Base-by-base conservation (phyloP, 176 grass and related monocot species). In the Cymbopogon citratus region DNA sequence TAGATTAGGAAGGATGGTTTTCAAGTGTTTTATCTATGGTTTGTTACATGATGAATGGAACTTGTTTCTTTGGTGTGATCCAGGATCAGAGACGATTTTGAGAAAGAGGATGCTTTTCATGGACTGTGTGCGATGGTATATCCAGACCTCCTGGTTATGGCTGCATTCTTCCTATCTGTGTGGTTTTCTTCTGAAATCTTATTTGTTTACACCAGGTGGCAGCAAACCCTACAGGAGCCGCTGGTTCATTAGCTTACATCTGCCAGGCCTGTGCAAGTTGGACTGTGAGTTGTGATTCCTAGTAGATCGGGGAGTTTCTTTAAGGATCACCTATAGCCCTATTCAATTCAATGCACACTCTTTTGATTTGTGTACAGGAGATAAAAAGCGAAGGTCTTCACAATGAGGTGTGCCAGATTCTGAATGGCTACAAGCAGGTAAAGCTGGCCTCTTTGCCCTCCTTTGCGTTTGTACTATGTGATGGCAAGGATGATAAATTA, bases 401-500 rank as follows among this genome's bases (percentile, higher is more conserved):
- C 79, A 80, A 85, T 12, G 96, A 98, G 86, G 92, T 95, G 43
- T 83, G 87, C 89, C 92, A 91, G 79, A 94, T 98, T 86, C 73
- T 98, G 82, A 89, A 89, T 74, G 96, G 90, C 43, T 98, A 98
- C 71, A 98, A 98, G 83, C 92, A 98, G 96, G 96, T 98, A 95
- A 25, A 36, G 11, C 18, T 41, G 6, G 38, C 61, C 9, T 62
- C 71, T 4, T 68, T 12, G 12, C 19, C 16, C 1, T 9, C 5
- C 14, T 52, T 63, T 60, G 3, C 5, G 1, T 13, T 65, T 73
- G 11, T 2, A 19, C 25, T 26, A 15, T 66, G 19, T 11, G 19
- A 28, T 3, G 60, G 33, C 15, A 33, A 69, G 7, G 29, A 18
- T 1, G 48, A 48, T 31, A 61, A 63, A 35, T 62, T 87, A 48